Conservation (phyloP, 192 early-diverging fungal genomes). For the Backusella macrospora region DNA sequence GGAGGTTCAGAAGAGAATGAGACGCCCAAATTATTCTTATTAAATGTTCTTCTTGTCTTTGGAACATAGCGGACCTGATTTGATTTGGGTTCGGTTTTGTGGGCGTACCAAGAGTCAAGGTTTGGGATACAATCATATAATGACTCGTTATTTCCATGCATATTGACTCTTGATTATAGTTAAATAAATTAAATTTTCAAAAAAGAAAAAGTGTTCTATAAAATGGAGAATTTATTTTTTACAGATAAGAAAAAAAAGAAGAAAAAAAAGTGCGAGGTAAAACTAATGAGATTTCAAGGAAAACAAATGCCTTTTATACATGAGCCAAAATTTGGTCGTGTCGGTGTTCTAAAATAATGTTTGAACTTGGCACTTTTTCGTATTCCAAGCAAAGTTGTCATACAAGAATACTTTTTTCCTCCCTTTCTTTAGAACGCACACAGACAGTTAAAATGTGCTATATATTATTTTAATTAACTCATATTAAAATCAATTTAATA, state of each 20-base stretch:
- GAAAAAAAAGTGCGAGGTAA: constrained; percentile 9
- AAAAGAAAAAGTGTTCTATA: not conserved
- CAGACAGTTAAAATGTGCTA: not conserved
- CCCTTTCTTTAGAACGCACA: not conserved
- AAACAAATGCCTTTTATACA: constrained; percentile 1
- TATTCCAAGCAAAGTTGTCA: not conserved
- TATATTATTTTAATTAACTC: too few species aligned
- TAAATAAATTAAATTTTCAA: not conserved
- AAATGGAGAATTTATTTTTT: not conserved
- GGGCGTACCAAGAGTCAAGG: constrained; percentile 30
- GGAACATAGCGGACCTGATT: not conserved
- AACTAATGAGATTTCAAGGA: not conserved
- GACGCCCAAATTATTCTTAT: constrained; percentile 4
- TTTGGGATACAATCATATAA: constrained; percentile 28
- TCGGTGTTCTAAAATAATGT: not conserved
- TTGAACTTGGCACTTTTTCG: not conserved
- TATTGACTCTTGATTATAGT: not conserved
- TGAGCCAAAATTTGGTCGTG: not conserved
- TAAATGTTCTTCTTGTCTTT: not conserved
- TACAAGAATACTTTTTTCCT: not conserved
- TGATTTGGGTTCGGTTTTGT: not conserved
- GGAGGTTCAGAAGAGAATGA: constrained; percentile 33
- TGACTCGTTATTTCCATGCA: constrained; percentile 10
- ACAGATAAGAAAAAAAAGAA: not conserved
- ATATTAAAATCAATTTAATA: too few species aligned